Base-by-base conservation (phyloP, 805 yeast species). In the Jamesozyma rosinii region DNA sequence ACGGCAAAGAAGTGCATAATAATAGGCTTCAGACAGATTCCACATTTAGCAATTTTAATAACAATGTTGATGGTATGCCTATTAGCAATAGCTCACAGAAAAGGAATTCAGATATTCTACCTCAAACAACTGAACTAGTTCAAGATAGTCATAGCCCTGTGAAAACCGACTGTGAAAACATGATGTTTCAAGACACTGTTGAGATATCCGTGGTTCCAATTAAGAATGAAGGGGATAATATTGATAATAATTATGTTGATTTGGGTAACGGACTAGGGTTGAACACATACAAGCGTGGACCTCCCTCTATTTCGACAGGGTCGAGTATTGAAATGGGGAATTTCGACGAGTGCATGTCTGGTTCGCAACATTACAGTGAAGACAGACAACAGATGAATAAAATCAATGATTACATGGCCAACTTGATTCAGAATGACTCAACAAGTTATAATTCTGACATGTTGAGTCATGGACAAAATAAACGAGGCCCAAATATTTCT, bases 291-390 rank as follows among this genome's bases (percentile, higher is more conserved):
- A 58, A 52, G 46, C 58, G 62, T 38, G 61, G 65, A 4, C 70
- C 71, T 2, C 71, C 73, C 5, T 65, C 71, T 3, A 49, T 67
- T 18, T 55, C 62, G 10, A 58, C 68, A 18, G 60, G 54, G 32
- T 61, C 65, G 13, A 59, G 58, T 44, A 14, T 63, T 53, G 34
- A 63, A 52, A 15, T 54, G 34, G 33, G 37, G 5, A 2, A 30
- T 30, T 10, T 6, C 13, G 19, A 19, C 10, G 35, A 21, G 4
- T 4, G 20, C 19, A 4, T 27, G 17, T 18, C 26, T 22, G 49
- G 40, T 9, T 43, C 46, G 35, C 44, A 46, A 21, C 40, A 43
- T 27, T 37, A 44, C 26, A 38, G 47, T 30, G 49, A 44, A 19
- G 50, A 44, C 44, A 45, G 41, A 37, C 39, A 42, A 22, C 43